A percentile compares a stretch with the other conserved stretches of the same genome.
phyloP scores from a whole-genome alignment of 306 rosid species.

The Prunus davidiana region DNA sequence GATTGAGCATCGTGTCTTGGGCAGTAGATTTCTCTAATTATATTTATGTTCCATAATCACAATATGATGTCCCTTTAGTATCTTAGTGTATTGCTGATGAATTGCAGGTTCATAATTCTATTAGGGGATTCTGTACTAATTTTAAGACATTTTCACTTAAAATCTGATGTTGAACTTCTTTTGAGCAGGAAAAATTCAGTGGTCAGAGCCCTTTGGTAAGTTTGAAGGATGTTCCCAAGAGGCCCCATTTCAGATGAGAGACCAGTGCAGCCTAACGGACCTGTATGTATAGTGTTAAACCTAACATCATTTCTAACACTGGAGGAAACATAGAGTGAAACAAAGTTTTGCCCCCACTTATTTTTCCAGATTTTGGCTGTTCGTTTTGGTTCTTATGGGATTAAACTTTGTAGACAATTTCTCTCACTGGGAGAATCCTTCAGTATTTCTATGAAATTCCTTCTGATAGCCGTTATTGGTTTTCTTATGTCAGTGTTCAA shows the following conservation, averaged over 20 bases:
- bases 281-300: conserved; percentile 15
- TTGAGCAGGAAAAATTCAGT: conserved; percentile 37
- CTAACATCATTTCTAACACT: neutral
- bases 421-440: conserved; percentile 9
- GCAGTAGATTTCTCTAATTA: neutral
- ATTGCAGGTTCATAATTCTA: neutral
- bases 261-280: conserved; percentile 1
- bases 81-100: neutral
- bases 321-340: neutral
- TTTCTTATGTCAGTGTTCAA: neutral
- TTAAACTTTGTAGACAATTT: neutral
- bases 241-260: conserved; percentile 39
- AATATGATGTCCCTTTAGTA: neutral
- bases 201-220: conserved; percentile 12
- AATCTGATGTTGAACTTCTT: neutral
- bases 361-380: conserved; percentile 12
- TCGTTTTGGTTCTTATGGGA: neutral
- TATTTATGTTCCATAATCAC: neutral
- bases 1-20: neutral
- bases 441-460: neutral
- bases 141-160: neutral
- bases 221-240: conserved; percentile 16
- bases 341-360: neutral
- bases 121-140: neutral
- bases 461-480: neutral